Evolutionary conservation across 371 early-diverging fungal genomes (phyloP).

Genomic region (Rhizopus sp.): DNA sequence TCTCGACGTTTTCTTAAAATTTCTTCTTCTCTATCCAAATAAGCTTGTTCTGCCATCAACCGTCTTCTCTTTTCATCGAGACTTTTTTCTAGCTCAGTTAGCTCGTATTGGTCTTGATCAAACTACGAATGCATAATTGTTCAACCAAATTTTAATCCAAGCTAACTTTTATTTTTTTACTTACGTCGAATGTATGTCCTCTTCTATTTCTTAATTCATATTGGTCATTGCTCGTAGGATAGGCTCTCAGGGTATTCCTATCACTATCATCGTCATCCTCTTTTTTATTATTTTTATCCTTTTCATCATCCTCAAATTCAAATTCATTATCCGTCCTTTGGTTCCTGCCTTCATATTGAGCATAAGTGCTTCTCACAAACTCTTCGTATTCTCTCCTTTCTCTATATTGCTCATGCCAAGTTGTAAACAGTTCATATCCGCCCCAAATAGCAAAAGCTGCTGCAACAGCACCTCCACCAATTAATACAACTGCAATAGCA

Average conservation of each 20-base stretch:
- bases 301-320: neutral
- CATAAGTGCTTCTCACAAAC: neutral
- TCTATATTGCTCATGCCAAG: neutral
- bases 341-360: neutral
- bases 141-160: neutral
- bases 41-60: conserved; percentile 24
- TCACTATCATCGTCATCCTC: neutral
- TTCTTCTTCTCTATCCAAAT: conserved; percentile 27
- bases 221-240: neutral
- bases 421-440: neutral
- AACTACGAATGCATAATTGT: no score
- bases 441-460: neutral
- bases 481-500: neutral
- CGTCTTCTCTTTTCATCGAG: conserved; percentile 23
- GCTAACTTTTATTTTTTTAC: no score
- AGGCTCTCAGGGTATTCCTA: neutral
- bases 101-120: conserved; percentile 22
- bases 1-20: conserved; percentile 22
- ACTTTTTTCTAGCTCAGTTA: conserved; percentile 24
- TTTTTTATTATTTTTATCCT: neutral
- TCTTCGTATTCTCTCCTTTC: neutral
- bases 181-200: neutral
- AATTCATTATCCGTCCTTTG: neutral
- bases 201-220: neutral
- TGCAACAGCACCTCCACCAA: neutral